Conservation (phyloP, 148 eudicot genomes). For the Rhododendron griersonianum region DNA sequence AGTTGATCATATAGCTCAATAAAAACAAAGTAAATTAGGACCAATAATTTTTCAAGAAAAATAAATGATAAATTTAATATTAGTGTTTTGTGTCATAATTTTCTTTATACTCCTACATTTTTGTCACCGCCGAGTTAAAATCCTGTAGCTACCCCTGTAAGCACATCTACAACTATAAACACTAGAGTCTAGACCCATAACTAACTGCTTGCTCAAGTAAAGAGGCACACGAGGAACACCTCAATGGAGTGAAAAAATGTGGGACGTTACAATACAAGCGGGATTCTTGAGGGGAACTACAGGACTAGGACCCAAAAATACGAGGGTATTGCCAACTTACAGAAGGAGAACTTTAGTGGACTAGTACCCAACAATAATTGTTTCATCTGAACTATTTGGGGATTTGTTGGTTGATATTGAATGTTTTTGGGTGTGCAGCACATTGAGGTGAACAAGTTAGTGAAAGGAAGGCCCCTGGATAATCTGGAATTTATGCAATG, state of each 20-base stretch:
- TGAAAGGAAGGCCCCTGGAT: slow-evolving; percentile 90
- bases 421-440: slow-evolving; percentile 40
- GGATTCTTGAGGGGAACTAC: neutral
- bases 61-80: no score
- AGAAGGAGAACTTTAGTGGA: neutral
- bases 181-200: neutral
- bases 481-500: slow-evolving; percentile 96
- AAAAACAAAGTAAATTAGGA: no score
- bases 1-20: no score
- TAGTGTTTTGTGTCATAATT: no score
- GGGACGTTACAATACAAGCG: neutral
- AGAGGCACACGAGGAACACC: neutral
- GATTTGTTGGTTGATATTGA: neutral
- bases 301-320: neutral
- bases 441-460: slow-evolving; percentile 85
- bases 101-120: no score
- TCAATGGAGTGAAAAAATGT: neutral
- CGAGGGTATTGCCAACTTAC: neutral
- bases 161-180: neutral
- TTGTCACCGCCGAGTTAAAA: no score
- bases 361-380: neutral
- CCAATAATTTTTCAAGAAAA: no score
- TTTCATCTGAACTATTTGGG: neutral
- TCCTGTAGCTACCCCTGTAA: no score
- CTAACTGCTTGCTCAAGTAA: neutral